These are phyloP conservation scores for Sarocladium oryzae DNA, from an alignment of 2,329 filamentous ascomycete species.

Conservation along the genomic window DNA sequence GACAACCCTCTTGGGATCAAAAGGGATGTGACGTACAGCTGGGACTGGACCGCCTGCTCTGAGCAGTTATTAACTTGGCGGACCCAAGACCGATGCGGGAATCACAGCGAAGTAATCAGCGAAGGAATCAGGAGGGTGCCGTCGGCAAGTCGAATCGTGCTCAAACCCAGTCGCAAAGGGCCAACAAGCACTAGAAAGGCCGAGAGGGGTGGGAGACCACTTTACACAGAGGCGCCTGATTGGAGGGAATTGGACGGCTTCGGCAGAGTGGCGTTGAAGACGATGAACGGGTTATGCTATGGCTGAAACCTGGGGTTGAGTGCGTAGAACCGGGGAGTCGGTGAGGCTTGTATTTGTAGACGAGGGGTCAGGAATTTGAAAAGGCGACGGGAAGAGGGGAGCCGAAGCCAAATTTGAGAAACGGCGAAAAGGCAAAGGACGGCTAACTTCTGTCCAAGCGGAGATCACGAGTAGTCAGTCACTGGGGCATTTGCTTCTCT, in stretches of 20 bases:
- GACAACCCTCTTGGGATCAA: neutral
- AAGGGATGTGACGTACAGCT: conserved; percentile 6
- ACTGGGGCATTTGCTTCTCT: neutral
- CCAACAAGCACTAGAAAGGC: conserved; percentile 1
- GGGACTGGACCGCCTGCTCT: conserved; percentile 5
- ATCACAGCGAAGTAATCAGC: conserved; percentile 4
- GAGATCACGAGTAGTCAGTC: neutral
- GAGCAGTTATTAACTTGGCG: conserved; percentile 6
- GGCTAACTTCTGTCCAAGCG: neutral
- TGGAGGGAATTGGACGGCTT: conserved; percentile 5
- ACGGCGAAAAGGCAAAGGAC: neutral
- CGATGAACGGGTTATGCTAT: neutral
- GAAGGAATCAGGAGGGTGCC: conserved; percentile 5
- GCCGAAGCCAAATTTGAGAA: neutral
- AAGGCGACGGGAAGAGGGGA: neutral
- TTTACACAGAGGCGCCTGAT: conserved; percentile 6
- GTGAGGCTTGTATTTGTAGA: neutral
- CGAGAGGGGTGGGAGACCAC: conserved; percentile 6
- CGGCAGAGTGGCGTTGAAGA: neutral
- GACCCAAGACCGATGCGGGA: conserved; percentile 6
- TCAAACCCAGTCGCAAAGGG: neutral
- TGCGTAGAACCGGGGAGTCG: neutral
- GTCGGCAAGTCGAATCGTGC: conserved; percentile 7
- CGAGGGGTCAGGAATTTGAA: neutral
- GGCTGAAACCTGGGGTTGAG: neutral